These are phyloP conservation scores for Clonostachys rhizophaga DNA, from an alignment of 2,329 filamentous ascomycete species.

Conservation along the genomic window DNA sequence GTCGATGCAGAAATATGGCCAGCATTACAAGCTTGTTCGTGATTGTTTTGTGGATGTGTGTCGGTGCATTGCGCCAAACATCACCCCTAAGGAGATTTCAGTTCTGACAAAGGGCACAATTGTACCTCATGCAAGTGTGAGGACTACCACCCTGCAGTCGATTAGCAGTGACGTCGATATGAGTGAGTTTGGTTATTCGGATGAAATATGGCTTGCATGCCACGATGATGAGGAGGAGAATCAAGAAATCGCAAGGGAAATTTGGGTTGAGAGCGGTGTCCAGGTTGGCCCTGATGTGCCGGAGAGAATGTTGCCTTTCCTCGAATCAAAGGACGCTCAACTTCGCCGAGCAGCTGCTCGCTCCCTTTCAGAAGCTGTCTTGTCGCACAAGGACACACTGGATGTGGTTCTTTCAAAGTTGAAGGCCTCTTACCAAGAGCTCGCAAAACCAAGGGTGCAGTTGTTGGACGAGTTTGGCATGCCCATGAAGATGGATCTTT, in stretches of 20 bases:
- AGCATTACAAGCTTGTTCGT: conserved; percentile 93
- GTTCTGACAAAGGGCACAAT: conserved; percentile 76
- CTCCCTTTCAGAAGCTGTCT: conserved; percentile 71
- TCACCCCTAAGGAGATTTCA: conserved; percentile 65
- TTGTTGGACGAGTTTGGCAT: conserved; percentile 92
- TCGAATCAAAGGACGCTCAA: conserved; percentile 75
- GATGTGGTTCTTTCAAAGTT: conserved; percentile 59
- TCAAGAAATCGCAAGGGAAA: conserved; percentile 72
- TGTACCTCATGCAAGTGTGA: conserved; percentile 73
- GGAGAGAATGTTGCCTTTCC: conserved; percentile 67
- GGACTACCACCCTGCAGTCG: conserved; percentile 80
- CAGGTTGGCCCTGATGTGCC: conserved; percentile 62
- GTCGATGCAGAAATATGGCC: conserved; percentile 83
- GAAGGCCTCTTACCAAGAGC: conserved; percentile 67
- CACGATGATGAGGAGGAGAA: conserved; percentile 92
- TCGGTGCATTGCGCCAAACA: conserved; percentile 78
- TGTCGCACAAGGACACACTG: conserved; percentile 55
- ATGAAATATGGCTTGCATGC: conserved; percentile 89
- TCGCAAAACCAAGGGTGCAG: conserved; percentile 77
- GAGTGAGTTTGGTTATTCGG: conserved; percentile 78
- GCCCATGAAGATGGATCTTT: conserved; percentile 80
- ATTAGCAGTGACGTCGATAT: conserved; percentile 91
- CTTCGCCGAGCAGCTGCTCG: conserved; percentile 80
- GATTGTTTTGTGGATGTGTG: conserved; percentile 87
- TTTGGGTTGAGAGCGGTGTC: conserved; percentile 93